Percentiles rank a stretch among this genome's conserved stretches.
Conservation (phyloP, 225 moss, liverwort and hornwort genomes). For the Pseudoscleropodium purum region DNA sequence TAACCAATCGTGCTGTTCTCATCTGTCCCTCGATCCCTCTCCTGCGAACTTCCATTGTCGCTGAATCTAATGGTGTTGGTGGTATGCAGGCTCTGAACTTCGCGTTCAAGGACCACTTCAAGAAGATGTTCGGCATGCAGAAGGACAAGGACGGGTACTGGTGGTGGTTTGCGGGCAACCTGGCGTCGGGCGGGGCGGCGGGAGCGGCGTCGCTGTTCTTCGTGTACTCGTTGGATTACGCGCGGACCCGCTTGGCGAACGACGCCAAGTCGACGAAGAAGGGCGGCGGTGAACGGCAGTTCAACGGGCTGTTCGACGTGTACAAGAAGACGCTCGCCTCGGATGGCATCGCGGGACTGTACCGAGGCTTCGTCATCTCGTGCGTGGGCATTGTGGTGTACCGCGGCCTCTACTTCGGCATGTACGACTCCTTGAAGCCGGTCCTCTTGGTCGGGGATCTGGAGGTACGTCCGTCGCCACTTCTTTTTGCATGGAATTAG, state of each 20-base stretch:
- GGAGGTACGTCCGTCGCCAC: constrained; percentile 28
- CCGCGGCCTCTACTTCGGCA: constrained; percentile 73
- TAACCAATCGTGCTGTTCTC: not conserved
- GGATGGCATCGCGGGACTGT: constrained; percentile 68
- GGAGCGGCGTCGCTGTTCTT: constrained; percentile 62
- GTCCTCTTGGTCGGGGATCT: constrained; percentile 59
- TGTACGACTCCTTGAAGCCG: constrained; percentile 77
- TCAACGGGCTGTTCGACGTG: constrained; percentile 65
- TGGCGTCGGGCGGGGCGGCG: constrained; percentile 69
- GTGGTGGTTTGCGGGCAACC: constrained; percentile 76
- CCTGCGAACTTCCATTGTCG: not conserved
- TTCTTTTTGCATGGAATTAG: not conserved
- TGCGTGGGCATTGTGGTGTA: constrained; percentile 76
- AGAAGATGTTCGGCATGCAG: constrained; percentile 54
- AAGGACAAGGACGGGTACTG: constrained; percentile 81
- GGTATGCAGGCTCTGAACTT: constrained; percentile 62
- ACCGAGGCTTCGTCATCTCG: constrained; percentile 70
- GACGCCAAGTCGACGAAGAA: constrained; percentile 70
- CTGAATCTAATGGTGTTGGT: not conserved
- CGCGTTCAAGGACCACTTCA: constrained; percentile 75
- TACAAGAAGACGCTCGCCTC: constrained; percentile 63
- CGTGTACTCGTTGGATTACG: constrained; percentile 69
- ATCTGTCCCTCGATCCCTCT: not conserved
- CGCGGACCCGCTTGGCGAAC: constrained; percentile 65
- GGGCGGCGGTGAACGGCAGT: constrained; percentile 63